Base-by-base conservation (phyloP, 2,329 filamentous ascomycete species). In the Colletotrichum sp. region DNA sequence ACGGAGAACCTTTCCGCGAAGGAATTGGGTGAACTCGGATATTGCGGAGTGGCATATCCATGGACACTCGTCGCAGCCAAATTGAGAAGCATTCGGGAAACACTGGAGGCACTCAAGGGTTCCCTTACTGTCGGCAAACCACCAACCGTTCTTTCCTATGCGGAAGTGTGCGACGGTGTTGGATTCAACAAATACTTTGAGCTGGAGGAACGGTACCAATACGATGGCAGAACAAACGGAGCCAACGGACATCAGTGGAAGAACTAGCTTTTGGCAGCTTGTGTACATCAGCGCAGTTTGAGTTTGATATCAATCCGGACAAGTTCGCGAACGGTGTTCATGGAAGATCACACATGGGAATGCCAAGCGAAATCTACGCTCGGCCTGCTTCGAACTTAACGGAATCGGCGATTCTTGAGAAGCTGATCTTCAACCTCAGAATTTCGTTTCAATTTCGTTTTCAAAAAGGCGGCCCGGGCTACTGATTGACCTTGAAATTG, bases 11-110 rank as follows among this genome's bases (percentile, higher is more conserved):
- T 84, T 8, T 84, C 83, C 1, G 82, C 82, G 0, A 81, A 82
- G 44, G 82, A 84, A 6, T 77, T 84, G 13, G 82, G 80, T 1
- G 80, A 80, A 71, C 65, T 88, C 16, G 87, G 86, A 1, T 87
- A 84, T 66, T 82, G 83, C 28, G 83, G 82, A 1, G 87, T 87
- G 2, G 85, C 85, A 1, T 88, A 88, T 71, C 85, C 85, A 1
- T 88, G 85, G 85, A 86, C 85, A 1, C 79, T 88, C 55, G 86
- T 87, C 3, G 86, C 87, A 6, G 85, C 86, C 3, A 85, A 85
- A 66, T 67, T 88, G 7, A 87, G 84, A 81, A 83, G 83, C 21
- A 84, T 87, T 12, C 75, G 81, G 8, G 82, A 85, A 68, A 80
- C 83, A 1, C 76, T 87, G 8, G 84, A 85, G 72, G 81, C 77